Evolutionary conservation across 345 rosid species (phyloP).

Genomic region (Nasturtium officinale): DNA sequence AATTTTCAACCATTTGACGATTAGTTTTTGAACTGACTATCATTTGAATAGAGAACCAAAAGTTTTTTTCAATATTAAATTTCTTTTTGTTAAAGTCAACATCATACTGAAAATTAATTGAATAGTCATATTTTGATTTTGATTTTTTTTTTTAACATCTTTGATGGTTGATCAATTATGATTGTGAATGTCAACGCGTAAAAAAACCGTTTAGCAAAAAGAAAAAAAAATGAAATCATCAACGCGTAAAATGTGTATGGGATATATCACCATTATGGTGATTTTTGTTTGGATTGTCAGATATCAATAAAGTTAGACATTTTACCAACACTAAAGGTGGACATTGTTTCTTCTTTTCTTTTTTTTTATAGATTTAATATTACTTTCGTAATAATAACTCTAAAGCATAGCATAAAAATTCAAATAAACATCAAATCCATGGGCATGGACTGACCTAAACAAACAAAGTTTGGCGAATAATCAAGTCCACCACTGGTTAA

Average conservation of each 20-base stretch:
- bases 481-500: constrained; percentile 6
- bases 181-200: neutral
- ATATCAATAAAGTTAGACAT: too few species aligned
- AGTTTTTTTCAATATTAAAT: neutral
- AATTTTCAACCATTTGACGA: neutral
- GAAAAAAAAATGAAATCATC: neutral
- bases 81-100: neutral
- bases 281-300: too few species aligned
- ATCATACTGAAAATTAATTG: neutral
- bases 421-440: constrained; percentile 21
- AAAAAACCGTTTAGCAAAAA: neutral
- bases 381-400: neutral
- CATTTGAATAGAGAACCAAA: neutral
- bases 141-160: too few species aligned
- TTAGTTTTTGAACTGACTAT: neutral
- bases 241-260: neutral
- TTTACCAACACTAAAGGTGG: neutral
- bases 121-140: neutral
- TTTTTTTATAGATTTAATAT: neutral
- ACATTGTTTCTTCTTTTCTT: neutral
- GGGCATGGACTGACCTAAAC: constrained; percentile 8
- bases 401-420: neutral
- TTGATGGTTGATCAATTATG: neutral
- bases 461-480: constrained; percentile 16
- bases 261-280: neutral